Conservation (phyloP, 2,329 filamentous ascomycete genomes). For the Colletotrichum orchidophilum region DNA sequence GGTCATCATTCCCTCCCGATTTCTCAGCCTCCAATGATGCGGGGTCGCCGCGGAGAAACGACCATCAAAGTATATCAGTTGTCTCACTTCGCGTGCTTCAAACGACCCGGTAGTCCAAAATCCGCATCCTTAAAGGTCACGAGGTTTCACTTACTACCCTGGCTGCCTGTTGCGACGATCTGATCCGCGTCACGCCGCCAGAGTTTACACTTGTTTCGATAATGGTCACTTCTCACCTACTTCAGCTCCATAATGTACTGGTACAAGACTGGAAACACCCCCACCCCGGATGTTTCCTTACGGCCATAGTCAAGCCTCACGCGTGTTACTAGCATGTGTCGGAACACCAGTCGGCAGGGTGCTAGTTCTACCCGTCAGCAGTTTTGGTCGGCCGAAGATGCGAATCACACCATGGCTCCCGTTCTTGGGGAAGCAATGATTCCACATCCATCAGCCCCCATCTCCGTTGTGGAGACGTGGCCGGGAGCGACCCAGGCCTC, state of each 20-base stretch:
- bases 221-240: background rate
- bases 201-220: background rate
- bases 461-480: background rate
- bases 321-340: background rate
- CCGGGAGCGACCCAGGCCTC: background rate
- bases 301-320: background rate
- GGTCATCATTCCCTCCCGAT: background rate
- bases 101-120: background rate
- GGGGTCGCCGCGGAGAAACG: background rate
- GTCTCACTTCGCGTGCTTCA: background rate
- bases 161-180: background rate
- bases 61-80: background rate
- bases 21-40: background rate
- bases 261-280: background rate
- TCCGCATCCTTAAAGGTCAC: background rate
- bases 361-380: background rate
- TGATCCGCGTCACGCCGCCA: background rate
- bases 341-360: background rate
- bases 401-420: background rate
- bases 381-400: background rate
- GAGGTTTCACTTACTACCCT: background rate
- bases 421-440: background rate
- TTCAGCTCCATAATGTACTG: background rate
- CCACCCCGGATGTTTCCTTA: background rate
- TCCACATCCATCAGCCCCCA: background rate